phyloP scores from a whole-genome alignment of 1,139 yeast species.

The Geotrichum histeridarum region DNA sequence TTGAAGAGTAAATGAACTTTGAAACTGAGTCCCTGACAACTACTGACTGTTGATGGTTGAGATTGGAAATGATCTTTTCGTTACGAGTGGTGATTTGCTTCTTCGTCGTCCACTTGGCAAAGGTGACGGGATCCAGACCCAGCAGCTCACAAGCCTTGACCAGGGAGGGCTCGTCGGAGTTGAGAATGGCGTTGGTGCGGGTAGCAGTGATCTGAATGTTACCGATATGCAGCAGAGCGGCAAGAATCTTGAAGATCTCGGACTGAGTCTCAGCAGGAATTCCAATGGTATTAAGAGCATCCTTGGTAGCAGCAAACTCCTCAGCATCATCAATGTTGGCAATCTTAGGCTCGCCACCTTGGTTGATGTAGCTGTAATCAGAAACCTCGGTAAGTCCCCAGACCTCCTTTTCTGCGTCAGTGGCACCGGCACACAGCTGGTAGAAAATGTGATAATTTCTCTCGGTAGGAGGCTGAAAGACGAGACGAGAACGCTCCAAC shows the following conservation, averaged over 20 bases:
- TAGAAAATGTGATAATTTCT: slow-evolving; percentile 94
- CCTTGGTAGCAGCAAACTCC: slow-evolving; percentile 69
- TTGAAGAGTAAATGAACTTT: slow-evolving; percentile 83
- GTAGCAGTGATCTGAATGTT: slow-evolving; percentile 85
- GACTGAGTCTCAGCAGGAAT: slow-evolving; percentile 55
- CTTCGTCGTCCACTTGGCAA: slow-evolving; percentile 90
- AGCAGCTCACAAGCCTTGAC: slow-evolving; percentile 78
- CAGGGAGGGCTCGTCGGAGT: slow-evolving; percentile 82
- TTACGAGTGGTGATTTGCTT: slow-evolving; percentile 90
- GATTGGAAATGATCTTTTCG: slow-evolving; percentile 81
- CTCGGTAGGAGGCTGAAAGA: slow-evolving; percentile 83
- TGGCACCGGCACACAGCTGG: slow-evolving; percentile 78
- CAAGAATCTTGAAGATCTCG: slow-evolving; percentile 70
- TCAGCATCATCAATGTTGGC: slow-evolving; percentile 75
- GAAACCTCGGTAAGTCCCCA: slow-evolving; percentile 55
- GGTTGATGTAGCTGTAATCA: slow-evolving; percentile 79
- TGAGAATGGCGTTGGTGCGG: slow-evolving; percentile 74
- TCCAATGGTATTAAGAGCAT: slow-evolving; percentile 77
- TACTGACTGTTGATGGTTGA: slow-evolving; percentile 76
- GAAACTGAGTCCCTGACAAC: slow-evolving; percentile 96
- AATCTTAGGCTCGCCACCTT: slow-evolving; percentile 75
- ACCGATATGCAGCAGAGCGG: slow-evolving; percentile 90
- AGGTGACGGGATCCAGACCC: slow-evolving; percentile 67
- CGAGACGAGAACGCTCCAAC: slow-evolving; percentile 88
- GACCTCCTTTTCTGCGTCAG: slow-evolving; percentile 51